phyloP scores from a whole-genome alignment of 2,329 filamentous ascomycete species.

The Diaporthe sp. region DNA sequence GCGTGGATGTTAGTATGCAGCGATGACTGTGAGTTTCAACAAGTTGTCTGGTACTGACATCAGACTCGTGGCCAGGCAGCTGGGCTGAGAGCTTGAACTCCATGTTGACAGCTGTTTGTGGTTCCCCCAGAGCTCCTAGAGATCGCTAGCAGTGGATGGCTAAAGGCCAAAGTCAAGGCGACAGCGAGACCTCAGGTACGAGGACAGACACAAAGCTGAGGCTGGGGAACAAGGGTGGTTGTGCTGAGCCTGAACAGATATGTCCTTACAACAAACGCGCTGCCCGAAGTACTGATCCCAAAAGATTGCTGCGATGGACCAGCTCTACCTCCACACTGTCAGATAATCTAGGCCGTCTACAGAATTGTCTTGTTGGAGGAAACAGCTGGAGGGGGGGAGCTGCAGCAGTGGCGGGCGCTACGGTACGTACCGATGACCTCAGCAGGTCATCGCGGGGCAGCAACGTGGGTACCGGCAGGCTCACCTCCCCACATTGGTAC shows the following conservation, averaged over 20 bases:
- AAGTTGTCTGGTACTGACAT: slow-evolving; percentile 73
- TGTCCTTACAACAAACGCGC: neutral
- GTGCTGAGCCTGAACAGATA: neutral
- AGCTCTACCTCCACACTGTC: neutral
- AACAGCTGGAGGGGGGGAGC: slow-evolving; percentile 19
- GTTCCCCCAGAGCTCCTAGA: too few relatives aligned
- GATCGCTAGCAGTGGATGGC: too few relatives aligned
- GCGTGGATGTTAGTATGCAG: slow-evolving; percentile 13
- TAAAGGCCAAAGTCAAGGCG: neutral
- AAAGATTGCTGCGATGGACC: neutral
- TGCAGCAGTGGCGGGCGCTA: neutral
- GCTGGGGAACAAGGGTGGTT: neutral
- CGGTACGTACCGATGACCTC: slow-evolving; percentile 31
- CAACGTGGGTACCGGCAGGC: neutral
- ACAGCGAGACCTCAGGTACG: neutral
- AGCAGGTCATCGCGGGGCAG: slow-evolving; percentile 42
- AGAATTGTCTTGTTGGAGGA: neutral
- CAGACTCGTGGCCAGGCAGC: slow-evolving; percentile 89
- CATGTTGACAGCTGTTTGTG: slow-evolving; percentile 24
- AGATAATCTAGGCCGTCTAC: neutral
- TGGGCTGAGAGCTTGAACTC: slow-evolving; percentile 95
- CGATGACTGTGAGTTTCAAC: neutral
- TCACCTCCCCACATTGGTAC: neutral
- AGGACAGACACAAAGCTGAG: neutral
- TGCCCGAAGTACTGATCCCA: neutral